Evolutionary conservation across 2,329 filamentous ascomycete genomes (phyloP), one percentile per base, ranked within the genome.

Genomic region (Dothiorella sarmentorum): DNA sequence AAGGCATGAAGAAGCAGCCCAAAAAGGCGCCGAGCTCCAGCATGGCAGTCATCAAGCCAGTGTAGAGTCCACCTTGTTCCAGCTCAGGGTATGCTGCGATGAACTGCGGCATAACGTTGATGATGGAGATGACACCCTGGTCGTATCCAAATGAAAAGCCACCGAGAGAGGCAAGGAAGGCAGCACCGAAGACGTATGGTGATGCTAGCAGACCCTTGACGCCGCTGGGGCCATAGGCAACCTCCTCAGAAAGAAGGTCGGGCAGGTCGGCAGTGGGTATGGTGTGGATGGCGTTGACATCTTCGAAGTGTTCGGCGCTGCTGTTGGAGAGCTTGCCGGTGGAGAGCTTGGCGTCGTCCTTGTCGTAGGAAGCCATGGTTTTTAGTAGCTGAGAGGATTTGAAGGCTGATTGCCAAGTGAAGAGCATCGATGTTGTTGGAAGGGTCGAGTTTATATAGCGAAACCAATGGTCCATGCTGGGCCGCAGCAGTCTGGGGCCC

Each of bases 61-160:
- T 73, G 52, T 68, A 67, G 63, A 76, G 76, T 0, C 66, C 69
- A 10, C 61, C 61, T 13, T 58, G 42, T 4, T 31, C 35, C 15
- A 73, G 67, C 18, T 68, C 60, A 15, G 74, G 72, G 62, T 75
- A 78, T 1, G 63, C 63, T 0, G 67, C 56, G 22, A 76, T 70
- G 60, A 80, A 80, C 51, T 78, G 75, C 0, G 69, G 65, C 75
- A 79, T 78, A 15, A 76, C 72, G 9, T 77, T 70, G 60, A 79
- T 77, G 44, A 79, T 68, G 3, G 68, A 73, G 51, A 76, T 74
- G 24, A 26, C 62, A n/a, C 62, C 62, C 51, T 63, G 62, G 51
- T 63, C 62, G 29, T 56, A 60, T 59, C 73, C 75, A 60, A 76
- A 76, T 0, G 73, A 71, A 24, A 75, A 69, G 7, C 74, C 73